Percentiles rank a stretch among this genome's conserved stretches.
Conservation (phyloP, 768 basidiomycete genomes). For the Kwoniella sp. region DNA sequence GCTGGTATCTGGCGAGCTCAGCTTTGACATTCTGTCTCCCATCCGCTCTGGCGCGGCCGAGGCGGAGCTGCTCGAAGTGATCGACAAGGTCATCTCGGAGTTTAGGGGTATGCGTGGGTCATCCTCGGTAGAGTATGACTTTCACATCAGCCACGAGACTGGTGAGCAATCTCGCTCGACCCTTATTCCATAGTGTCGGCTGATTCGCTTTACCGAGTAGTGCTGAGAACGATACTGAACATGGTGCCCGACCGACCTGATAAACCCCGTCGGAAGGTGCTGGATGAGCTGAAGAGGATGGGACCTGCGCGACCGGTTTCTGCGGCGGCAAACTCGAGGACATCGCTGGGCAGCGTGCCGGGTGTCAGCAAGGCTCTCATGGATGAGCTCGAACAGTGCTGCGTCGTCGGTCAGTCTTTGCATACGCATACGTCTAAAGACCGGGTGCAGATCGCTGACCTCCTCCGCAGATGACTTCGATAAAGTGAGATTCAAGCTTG, state of each 20-base stretch:
- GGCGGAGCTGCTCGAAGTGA: slow-evolving; percentile 43
- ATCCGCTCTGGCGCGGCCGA: slow-evolving; percentile 41
- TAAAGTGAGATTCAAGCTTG: slow-evolving; percentile 21
- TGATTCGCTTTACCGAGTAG: slow-evolving; percentile 7
- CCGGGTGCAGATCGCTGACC: neutral
- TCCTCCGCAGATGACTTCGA: slow-evolving; percentile 27
- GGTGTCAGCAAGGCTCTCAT: slow-evolving; percentile 27
- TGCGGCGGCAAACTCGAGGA: slow-evolving; percentile 1
- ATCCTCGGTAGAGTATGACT: slow-evolving; percentile 37
- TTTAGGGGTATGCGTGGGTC: slow-evolving; percentile 37
- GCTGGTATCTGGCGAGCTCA: slow-evolving; percentile 33
- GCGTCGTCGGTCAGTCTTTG: slow-evolving; percentile 30
- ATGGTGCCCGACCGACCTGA: slow-evolving; percentile 25
- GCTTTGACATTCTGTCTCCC: slow-evolving; percentile 47
- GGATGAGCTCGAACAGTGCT: slow-evolving; percentile 47
- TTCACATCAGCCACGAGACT: slow-evolving; percentile 43
- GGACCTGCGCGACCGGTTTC: slow-evolving; percentile 4
- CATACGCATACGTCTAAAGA: neutral
- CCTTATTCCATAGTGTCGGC: neutral
- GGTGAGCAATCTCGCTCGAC: slow-evolving; percentile 9
- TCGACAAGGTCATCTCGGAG: slow-evolving; percentile 46
- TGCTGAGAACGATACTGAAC: slow-evolving; percentile 28
- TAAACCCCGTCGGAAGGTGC: slow-evolving; percentile 17
- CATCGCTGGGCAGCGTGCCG: slow-evolving; percentile 9
- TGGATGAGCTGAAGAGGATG: slow-evolving; percentile 26